phyloP scores from a whole-genome alignment of 768 basidiomycete species.

The Lentinus tigrinus region DNA sequence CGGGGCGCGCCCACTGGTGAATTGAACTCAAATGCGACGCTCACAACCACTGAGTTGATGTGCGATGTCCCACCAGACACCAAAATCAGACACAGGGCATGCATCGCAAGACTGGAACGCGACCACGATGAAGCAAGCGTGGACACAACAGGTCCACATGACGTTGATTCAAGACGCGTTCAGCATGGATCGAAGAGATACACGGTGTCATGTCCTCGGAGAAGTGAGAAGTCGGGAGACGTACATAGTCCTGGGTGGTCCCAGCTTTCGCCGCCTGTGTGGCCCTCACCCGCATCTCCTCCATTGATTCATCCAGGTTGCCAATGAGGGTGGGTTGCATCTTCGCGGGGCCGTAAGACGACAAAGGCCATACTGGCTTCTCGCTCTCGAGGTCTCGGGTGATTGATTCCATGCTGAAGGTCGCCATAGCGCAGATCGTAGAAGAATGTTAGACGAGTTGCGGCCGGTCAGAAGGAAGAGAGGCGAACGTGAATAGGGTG shows the following conservation, averaged over 20 bases:
- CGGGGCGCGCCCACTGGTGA: too few relatives aligned
- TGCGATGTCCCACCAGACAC: too few relatives aligned
- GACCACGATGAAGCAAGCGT: too few relatives aligned
- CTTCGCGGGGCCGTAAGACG: conserved; percentile 78
- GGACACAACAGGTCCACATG: too few relatives aligned
- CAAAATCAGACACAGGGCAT: too few relatives aligned
- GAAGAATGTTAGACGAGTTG: conserved; percentile 2
- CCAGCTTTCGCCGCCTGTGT: conserved; percentile 52
- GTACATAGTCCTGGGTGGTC: conserved; percentile 65
- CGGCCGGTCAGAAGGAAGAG: conserved; percentile 1
- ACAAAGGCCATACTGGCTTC: conserved; percentile 77
- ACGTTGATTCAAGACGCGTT: too few relatives aligned
- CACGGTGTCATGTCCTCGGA: too few relatives aligned
- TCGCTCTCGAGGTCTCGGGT: conserved; percentile 64
- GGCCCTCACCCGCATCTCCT: conserved; percentile 75
- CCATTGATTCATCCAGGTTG: conserved; percentile 70
- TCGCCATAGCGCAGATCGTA: not conserved
- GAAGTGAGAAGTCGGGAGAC: too few relatives aligned
- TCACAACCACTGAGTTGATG: too few relatives aligned
- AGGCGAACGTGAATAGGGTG: conserved; percentile 27
- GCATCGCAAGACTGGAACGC: too few relatives aligned
- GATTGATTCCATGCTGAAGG: conserved; percentile 59
- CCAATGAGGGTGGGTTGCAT: conserved; percentile 62
- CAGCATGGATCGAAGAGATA: too few relatives aligned
- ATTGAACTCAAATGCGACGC: too few relatives aligned